Conservation (phyloP, 352 stramenopile genomes). For the Globisporangium alternatum region DNA sequence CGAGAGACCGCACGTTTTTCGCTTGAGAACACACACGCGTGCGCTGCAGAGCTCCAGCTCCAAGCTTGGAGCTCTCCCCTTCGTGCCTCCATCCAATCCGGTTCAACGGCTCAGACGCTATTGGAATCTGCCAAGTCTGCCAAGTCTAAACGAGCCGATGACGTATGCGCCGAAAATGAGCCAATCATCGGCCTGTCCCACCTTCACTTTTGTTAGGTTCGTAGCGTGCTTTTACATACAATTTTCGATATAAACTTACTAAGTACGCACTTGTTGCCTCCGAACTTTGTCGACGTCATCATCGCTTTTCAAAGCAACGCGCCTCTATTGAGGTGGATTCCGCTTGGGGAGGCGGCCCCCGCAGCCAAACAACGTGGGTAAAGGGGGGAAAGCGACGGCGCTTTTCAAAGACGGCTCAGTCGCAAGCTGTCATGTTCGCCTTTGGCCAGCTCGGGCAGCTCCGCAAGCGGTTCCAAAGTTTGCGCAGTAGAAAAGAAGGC, state of each 20-base stretch:
- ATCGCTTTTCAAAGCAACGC: not conserved
- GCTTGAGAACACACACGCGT: no score
- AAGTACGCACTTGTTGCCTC: not conserved
- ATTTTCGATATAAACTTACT: not conserved
- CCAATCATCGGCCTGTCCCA: not conserved
- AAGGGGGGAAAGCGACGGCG: not conserved
- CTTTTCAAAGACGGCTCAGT: not conserved
- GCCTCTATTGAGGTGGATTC: slow-evolving; percentile 6
- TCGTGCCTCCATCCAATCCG: not conserved
- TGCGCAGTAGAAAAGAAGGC: slow-evolving; percentile 40
- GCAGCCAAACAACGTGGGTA: not conserved
- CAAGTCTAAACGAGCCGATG: not conserved
- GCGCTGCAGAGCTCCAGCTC: no score
- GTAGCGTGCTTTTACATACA: not conserved
- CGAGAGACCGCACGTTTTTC: no score
- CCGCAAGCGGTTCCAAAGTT: slow-evolving; percentile 34
- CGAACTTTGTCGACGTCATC: not conserved
- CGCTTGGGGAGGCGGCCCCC: slow-evolving; percentile 4
- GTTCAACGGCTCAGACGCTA: not conserved
- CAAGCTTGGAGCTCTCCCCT: no score
- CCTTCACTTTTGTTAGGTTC: not conserved
- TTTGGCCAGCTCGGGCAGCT: slow-evolving; percentile 27
- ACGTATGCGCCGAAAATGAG: not conserved
- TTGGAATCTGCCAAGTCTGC: not conserved
- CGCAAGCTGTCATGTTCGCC: slow-evolving; percentile 26